Conservation (phyloP, 2,329 filamentous ascomycete genomes). For the Microdochium nivale region DNA sequence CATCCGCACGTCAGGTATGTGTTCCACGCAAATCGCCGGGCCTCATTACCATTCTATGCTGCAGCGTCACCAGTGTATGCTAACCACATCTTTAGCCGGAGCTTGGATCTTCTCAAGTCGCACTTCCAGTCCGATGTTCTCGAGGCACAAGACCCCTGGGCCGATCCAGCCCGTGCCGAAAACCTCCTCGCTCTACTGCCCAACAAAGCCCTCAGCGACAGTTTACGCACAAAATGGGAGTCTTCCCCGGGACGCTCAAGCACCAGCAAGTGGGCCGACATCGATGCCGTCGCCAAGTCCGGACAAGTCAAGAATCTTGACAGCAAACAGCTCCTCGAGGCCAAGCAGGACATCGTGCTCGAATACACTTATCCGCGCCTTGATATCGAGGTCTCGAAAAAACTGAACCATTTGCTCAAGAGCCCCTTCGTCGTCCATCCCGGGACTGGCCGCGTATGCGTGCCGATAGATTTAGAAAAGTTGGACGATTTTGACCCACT, state of each 20-base stretch:
- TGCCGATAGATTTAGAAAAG: conserved; percentile 64
- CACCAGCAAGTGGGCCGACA: conserved; percentile 84
- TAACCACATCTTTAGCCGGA: conserved; percentile 46
- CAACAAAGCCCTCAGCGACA: conserved; percentile 66
- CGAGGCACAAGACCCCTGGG: conserved; percentile 79
- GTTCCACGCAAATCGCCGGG: neutral
- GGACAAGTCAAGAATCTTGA: conserved; percentile 68
- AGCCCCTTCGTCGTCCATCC: conserved; percentile 95
- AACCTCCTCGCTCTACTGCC: conserved; percentile 79
- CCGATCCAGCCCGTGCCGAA: conserved; percentile 58
- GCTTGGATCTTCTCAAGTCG: conserved; percentile 72
- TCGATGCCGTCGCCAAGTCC: conserved; percentile 74
- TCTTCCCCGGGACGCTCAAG: conserved; percentile 70
- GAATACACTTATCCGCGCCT: conserved; percentile 97
- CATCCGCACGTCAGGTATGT: conserved; percentile 77
- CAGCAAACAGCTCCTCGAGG: conserved; percentile 65
- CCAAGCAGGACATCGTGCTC: conserved; percentile 91
- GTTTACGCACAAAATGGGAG: conserved; percentile 85
- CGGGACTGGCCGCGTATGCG: conserved; percentile 87
- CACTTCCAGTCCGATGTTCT: conserved; percentile 83
- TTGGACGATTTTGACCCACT: conserved; percentile 83
- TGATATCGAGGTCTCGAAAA: conserved; percentile 95
- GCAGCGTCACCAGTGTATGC: conserved; percentile 3
- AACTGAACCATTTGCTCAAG: conserved; percentile 95
- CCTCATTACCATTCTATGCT: conserved; percentile 1